These are phyloP conservation scores for Phytophthora rubi DNA, from an alignment of 352 stramenopile genomes.

Conservation along the genomic window DNA sequence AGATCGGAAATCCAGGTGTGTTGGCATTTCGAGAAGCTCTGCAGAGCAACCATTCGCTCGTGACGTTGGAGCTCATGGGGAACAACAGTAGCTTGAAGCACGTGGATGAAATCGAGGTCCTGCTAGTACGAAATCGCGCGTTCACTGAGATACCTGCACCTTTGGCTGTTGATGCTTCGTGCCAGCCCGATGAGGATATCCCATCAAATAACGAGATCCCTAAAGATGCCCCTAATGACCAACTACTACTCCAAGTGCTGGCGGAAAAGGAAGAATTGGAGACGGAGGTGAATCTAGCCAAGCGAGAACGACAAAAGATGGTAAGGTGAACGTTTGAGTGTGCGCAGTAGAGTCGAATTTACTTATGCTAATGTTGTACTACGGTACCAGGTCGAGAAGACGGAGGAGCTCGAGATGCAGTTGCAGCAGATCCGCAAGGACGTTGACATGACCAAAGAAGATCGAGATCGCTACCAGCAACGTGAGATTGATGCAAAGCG, in stretches of 20 bases:
- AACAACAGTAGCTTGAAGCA: slow-evolving; percentile 84
- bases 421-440: slow-evolving; percentile 57
- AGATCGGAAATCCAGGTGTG: slow-evolving; percentile 76
- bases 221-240: slow-evolving; percentile 36
- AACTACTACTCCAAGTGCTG: slow-evolving; percentile 69
- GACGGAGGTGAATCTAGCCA: slow-evolving; percentile 41
- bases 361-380: neutral
- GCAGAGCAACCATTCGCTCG: slow-evolving; percentile 71
- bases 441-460: slow-evolving; percentile 48
- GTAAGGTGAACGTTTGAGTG: slow-evolving; percentile 24
- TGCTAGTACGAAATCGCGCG: slow-evolving; percentile 64
- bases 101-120: slow-evolving; percentile 64
- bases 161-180: slow-evolving; percentile 33
- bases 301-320: slow-evolving; percentile 57
- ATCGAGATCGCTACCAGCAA: slow-evolving; percentile 69
- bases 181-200: slow-evolving; percentile 31
- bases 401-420: slow-evolving; percentile 60
- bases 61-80: slow-evolving; percentile 69
- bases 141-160: slow-evolving; percentile 33
- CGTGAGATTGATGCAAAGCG: slow-evolving; percentile 65
- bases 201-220: slow-evolving; percentile 21
- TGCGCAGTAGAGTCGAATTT: neutral
- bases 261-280: slow-evolving; percentile 74
- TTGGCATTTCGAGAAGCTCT: slow-evolving; percentile 75
- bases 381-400: slow-evolving; percentile 45